phyloP scores from a whole-genome alignment of 2,329 filamentous ascomycete genomes.

The Didymella pomorum region DNA sequence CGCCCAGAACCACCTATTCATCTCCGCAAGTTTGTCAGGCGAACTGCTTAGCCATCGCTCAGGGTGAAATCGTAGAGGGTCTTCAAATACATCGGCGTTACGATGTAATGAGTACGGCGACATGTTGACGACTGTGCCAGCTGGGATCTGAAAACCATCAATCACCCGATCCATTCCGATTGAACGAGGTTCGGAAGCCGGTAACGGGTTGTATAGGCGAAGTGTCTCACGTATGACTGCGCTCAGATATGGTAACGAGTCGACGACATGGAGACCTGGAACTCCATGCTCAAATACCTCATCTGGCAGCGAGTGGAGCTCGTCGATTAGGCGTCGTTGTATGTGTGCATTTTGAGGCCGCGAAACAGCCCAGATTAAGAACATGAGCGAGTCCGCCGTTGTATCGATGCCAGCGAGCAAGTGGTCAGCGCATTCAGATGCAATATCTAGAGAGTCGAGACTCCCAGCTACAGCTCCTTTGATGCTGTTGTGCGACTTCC shows the following conservation, averaged over 20 bases:
- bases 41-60: constrained; percentile 1
- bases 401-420: constrained; percentile 3
- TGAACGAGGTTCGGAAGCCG: constrained; percentile 1
- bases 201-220: constrained; percentile 2
- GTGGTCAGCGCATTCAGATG: constrained; percentile 7
- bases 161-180: not conserved
- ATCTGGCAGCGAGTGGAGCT: not conserved
- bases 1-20: constrained; percentile 8
- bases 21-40: not conserved
- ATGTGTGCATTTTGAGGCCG: not conserved
- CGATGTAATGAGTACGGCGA: constrained; percentile 4
- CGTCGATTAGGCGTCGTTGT: not conserved
- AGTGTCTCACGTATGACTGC: constrained; percentile 4
- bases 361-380: constrained; percentile 3
- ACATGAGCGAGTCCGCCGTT: constrained; percentile 4
- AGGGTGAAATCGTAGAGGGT: not conserved
- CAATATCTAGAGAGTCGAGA: not conserved
- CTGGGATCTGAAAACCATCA: not conserved
- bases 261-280: not conserved
- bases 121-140: not conserved
- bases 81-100: not conserved
- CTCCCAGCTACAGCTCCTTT: not conserved
- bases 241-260: not conserved
- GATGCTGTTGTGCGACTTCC: constrained; percentile 7
- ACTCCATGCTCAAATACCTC: not conserved